These are phyloP conservation scores for Saccharomyces hybrid DNA, from an alignment of 1,139 yeast species.

Conservation along the genomic window DNA sequence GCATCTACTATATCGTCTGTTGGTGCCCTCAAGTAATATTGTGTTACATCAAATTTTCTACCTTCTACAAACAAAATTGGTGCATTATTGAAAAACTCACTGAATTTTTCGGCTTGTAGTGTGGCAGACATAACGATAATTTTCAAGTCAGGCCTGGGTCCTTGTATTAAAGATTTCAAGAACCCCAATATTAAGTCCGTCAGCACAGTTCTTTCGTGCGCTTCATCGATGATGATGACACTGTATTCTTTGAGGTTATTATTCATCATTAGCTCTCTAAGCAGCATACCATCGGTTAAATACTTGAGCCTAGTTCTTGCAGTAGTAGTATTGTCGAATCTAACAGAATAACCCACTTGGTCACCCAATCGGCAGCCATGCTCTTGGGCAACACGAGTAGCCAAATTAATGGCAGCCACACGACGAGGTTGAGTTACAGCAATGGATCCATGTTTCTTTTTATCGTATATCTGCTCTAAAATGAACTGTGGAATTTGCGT, in stretches of 20 bases:
- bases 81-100: constrained; percentile 66
- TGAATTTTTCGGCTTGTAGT: constrained; percentile 82
- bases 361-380: constrained; percentile 68
- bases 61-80: constrained; percentile 86
- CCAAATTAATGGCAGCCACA: constrained; percentile 93
- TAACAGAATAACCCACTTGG: constrained; percentile 88
- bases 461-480: constrained; percentile 33
- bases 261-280: constrained; percentile 83
- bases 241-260: constrained; percentile 55
- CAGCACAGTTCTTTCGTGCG: constrained; percentile 90
- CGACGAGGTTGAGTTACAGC: constrained; percentile 97
- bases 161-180: constrained; percentile 55
- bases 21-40: constrained; percentile 50
- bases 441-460: constrained; percentile 41
- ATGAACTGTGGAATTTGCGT: constrained; percentile 94
- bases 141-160: constrained; percentile 42
- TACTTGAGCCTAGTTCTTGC: constrained; percentile 65
- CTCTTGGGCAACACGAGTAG: constrained; percentile 88
- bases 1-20: constrained; percentile 81
- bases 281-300: constrained; percentile 93
- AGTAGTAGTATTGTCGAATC: constrained; percentile 58
- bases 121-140: constrained; percentile 86
- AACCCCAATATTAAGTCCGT: constrained; percentile 89
- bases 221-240: constrained; percentile 84
- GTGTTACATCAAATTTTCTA: constrained; percentile 74